Evolutionary conservation across 305 asterid genomes (phyloP), one percentile per base, ranked within the genome.

Genomic region (Rubia peregrina): DNA sequence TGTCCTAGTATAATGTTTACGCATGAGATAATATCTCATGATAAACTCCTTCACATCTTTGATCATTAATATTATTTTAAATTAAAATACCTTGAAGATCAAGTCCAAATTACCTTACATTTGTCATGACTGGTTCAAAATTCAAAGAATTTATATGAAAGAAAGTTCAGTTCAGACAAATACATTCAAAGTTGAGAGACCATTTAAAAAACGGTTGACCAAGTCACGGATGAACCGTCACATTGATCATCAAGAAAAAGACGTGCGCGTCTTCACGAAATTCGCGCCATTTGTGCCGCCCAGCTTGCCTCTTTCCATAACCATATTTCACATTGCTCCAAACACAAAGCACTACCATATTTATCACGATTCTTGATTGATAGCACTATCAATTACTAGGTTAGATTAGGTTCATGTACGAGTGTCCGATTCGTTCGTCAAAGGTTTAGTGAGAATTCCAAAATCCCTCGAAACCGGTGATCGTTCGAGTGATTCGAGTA

Each of bases 271-370:
- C 51, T 49, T 81, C 84, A 80, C 87, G 79, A 64, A 73, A 67
- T 69, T 74, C 85, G 80, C 86, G 83, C 83, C 87, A 80, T 77
- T 73, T 59, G 24, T 76, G 81, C 79, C 86, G 83, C 82, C 41
- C 64, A 30, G 42, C 61, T 83, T 79, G 71, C 59, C 67, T 57
- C 65, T 66, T 40, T 17, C 73, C 55, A 22, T 36, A n/a, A 24
- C 44, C 22, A 43, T 19, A 26, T 38, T n/a, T 41, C 62, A 46
- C 59, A 57, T 9, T 16, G 0, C 43, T 48, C 22, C 41, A 74
- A 48, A 53, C 9, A 7, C 40, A 12, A 17, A 59, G 6, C 19
- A 17, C 7, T 17, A 6, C 57, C 57, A 5, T 13, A 49, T 13
- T 49, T 49, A 14, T 19, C 56, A 49, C 22, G 9, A 17, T 51